Percentiles rank a stretch among this genome's conserved stretches.
These are phyloP conservation scores for Salix brachista DNA, from an alignment of 345 rosid species.

Conservation along the genomic window DNA sequence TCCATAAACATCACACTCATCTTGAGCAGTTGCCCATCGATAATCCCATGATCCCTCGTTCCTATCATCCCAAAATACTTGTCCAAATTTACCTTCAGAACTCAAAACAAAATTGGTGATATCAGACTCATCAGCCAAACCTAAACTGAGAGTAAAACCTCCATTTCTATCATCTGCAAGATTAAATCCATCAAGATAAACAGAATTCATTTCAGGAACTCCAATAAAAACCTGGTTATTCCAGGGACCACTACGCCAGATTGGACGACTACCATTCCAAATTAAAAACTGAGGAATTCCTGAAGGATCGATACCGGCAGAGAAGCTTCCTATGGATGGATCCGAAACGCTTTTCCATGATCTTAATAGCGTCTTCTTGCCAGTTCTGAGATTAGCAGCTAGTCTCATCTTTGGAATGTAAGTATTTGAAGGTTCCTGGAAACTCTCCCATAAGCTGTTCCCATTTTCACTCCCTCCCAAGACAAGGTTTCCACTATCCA, in stretches of 20 bases:
- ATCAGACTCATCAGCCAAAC: not conserved
- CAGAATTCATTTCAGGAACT: slow-evolving; percentile 21
- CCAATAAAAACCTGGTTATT: slow-evolving; percentile 39
- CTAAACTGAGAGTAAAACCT: slow-evolving; percentile 3
- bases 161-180: slow-evolving; percentile 25
- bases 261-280: slow-evolving; percentile 40
- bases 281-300: slow-evolving; percentile 31
- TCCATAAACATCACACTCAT: slow-evolving; percentile 41
- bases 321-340: slow-evolving; percentile 48
- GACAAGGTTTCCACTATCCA: slow-evolving; percentile 50
- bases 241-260: slow-evolving; percentile 65
- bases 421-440: slow-evolving; percentile 33
- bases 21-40: not conserved
- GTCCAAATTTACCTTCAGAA: no score
- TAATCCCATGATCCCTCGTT: no score
- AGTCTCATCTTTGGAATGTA: slow-evolving; percentile 39
- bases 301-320: slow-evolving; percentile 27
- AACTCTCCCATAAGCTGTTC: slow-evolving; percentile 32
- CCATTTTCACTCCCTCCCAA: slow-evolving; percentile 26
- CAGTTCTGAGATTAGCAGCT: slow-evolving; percentile 19
- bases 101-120: slow-evolving; percentile 16
- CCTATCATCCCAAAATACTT: no score
- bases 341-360: slow-evolving; percentile 57
- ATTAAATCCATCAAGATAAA: slow-evolving; percentile 26
- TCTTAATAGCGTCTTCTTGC: slow-evolving; percentile 26